Conservation (phyloP, 495 filamentous ascomycete genomes). For the Aspergillus funiculosus region DNA sequence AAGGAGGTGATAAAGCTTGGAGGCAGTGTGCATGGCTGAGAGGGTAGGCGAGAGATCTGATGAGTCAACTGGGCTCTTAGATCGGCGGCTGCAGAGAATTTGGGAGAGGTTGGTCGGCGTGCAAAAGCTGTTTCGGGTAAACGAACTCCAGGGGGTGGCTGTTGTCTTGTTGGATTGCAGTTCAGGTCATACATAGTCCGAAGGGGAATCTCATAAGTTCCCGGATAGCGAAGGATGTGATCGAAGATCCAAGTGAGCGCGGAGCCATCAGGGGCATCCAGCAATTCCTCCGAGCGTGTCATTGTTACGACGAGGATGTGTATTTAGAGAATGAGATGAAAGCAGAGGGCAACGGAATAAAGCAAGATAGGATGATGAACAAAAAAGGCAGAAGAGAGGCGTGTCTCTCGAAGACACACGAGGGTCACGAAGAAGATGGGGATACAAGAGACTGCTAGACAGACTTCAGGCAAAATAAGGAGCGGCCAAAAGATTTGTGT, state of each 20-base stretch:
- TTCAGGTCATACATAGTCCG: constrained; percentile 72
- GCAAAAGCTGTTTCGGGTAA: constrained; percentile 31
- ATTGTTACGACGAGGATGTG: constrained; percentile 14
- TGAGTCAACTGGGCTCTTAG: constrained; percentile 58
- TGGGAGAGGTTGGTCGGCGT: constrained; percentile 33
- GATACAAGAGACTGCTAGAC: constrained; percentile 13
- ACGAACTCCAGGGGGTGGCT: constrained; percentile 28
- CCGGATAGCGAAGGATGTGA: constrained; percentile 60
- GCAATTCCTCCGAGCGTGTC: constrained; percentile 18
- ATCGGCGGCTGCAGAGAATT: constrained; percentile 47
- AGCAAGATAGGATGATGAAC: not conserved
- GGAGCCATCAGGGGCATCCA: constrained; percentile 37
- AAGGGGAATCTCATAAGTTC: constrained; percentile 64
- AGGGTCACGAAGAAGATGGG: constrained; percentile 6
- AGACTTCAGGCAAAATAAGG: constrained; percentile 11
- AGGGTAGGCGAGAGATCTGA: constrained; percentile 57
- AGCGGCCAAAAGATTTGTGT: constrained; percentile 12
- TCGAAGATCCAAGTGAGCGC: constrained; percentile 59
- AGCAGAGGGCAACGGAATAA: not conserved
- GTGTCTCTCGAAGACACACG: constrained; percentile 4
- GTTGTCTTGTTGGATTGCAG: constrained; percentile 49
- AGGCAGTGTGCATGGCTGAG: constrained; percentile 61
- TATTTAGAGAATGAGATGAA: not conserved
- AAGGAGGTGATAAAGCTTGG: constrained; percentile 63
- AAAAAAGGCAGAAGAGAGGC: not conserved